phyloP scores from a whole-genome alignment of 1,139 yeast genomes.

The Zygosaccharomyces sapae region DNA sequence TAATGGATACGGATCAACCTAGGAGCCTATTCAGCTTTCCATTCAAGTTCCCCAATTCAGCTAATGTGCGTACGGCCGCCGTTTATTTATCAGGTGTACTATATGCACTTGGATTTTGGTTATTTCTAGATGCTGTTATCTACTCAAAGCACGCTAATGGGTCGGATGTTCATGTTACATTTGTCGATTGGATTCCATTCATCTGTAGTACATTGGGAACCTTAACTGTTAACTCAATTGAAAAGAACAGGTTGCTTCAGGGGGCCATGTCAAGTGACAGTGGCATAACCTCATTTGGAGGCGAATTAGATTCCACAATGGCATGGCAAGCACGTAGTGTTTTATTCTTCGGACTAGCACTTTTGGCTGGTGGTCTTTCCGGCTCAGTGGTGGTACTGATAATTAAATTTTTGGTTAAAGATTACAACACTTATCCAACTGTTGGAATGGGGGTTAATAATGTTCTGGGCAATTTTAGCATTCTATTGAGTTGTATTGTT shows the following conservation, averaged over 20 bases:
- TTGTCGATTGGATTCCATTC: slow-evolving; percentile 93
- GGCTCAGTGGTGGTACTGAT: slow-evolving; percentile 87
- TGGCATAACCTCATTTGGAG: slow-evolving; percentile 36
- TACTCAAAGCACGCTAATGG: slow-evolving; percentile 84
- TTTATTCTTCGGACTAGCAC: slow-evolving; percentile 83
- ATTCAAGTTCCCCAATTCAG: slow-evolving; percentile 61
- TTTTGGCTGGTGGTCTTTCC: slow-evolving; percentile 90
- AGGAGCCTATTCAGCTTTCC: slow-evolving; percentile 50
- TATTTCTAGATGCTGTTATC: slow-evolving; percentile 81
- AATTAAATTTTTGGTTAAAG: slow-evolving; percentile 75
- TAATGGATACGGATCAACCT: slow-evolving; percentile 22
- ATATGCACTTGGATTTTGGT: slow-evolving; percentile 87
- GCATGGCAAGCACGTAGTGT: slow-evolving; percentile 95
- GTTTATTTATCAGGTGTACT: slow-evolving; percentile 38
- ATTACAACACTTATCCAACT: slow-evolving; percentile 73
- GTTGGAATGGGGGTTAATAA: slow-evolving; percentile 93
- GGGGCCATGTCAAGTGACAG: slow-evolving; percentile 54
- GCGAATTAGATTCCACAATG: slow-evolving; percentile 42
- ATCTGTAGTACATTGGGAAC: slow-evolving; percentile 86
- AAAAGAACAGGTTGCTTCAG: slow-evolving; percentile 69
- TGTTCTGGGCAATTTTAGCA: slow-evolving; percentile 71
- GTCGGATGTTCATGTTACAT: slow-evolving; percentile 78
- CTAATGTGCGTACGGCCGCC: slow-evolving; percentile 67
- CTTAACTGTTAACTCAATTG: slow-evolving; percentile 87
- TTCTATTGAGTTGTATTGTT: slow-evolving; percentile 82